These are phyloP conservation scores for Colletotrichum ledebouriae DNA, from an alignment of 2,329 filamentous ascomycete species.

Conservation along the genomic window DNA sequence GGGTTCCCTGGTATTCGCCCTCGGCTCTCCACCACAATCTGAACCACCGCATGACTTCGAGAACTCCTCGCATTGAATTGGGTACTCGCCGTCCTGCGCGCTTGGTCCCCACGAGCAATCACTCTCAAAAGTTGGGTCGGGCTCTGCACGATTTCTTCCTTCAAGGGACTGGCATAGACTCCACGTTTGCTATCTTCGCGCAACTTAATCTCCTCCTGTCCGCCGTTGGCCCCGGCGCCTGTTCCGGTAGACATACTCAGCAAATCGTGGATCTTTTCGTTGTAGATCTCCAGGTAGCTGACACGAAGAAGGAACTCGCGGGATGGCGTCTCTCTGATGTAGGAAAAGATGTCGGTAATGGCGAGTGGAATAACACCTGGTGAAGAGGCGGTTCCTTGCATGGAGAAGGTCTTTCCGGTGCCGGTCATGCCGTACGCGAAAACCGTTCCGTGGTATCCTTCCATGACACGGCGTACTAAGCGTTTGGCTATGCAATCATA, in stretches of 20 bases:
- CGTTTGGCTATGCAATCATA: conserved; percentile 96
- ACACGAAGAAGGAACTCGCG: conserved; percentile 95
- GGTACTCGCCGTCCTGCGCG: conserved; percentile 90
- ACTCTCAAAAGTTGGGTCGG: conserved; percentile 95
- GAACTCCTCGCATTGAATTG: conserved; percentile 98
- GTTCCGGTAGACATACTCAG: conserved; percentile 78
- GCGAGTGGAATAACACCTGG: conserved; percentile 97
- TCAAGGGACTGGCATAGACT: conserved; percentile 94
- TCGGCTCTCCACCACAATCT: conserved; percentile 97
- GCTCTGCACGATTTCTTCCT: conserved; percentile 98
- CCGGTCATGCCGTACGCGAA: conserved; percentile 99
- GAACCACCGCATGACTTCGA: conserved; percentile 96
- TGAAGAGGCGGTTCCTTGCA: conserved; percentile 96
- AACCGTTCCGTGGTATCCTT: conserved; percentile 97
- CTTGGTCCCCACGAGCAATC: conserved; percentile 93
- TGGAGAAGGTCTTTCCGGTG: conserved; percentile 98
- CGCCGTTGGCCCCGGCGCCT: conserved; percentile 64
- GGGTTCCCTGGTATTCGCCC: conserved; percentile 78
- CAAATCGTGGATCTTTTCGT: conserved; percentile 96
- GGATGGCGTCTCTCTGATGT: conserved; percentile 95
- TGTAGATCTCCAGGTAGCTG: conserved; percentile 99
- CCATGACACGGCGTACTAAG: conserved; percentile 96
- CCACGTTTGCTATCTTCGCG: conserved; percentile 96
- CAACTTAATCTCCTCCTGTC: conserved; percentile 95
- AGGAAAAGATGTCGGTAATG: conserved; percentile 99